Conservation (phyloP, 257 asterid species). For the Nicotiana undulata region DNA sequence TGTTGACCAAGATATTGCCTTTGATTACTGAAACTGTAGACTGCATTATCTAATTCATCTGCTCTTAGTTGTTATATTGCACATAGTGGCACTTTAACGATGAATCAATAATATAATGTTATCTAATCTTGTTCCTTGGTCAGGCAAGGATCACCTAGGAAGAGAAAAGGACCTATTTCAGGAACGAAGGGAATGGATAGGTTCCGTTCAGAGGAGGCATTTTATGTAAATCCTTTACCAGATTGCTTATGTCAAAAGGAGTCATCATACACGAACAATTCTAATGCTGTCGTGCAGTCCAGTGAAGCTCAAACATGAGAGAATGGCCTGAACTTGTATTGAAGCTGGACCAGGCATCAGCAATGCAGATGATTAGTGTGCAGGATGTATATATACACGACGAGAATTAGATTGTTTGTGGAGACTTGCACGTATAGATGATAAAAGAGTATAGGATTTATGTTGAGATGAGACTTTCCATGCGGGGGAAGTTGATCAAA, state of each 20-base stretch:
- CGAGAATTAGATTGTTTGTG: not conserved
- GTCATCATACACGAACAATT: slow-evolving; percentile 11
- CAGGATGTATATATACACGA: not conserved
- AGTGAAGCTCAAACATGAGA: not conserved
- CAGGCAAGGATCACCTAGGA: slow-evolving; percentile 95
- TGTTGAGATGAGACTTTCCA: not conserved
- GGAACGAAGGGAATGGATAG: slow-evolving; percentile 80
- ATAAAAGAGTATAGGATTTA: not conserved
- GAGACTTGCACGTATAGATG: not conserved
- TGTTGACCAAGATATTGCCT: not conserved
- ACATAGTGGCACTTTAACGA: not conserved
- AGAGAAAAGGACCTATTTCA: slow-evolving; percentile 77
- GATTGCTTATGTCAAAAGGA: slow-evolving; percentile 75
- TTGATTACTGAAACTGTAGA: not conserved
- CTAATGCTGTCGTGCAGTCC: slow-evolving; percentile 20
- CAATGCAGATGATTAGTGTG: not conserved
- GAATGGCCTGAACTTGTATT: not conserved
- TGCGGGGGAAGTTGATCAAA: not conserved
- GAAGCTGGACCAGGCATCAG: not conserved
- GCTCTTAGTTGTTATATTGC: not conserved
- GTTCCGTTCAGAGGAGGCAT: slow-evolving; percentile 84
- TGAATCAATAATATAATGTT: not conserved
- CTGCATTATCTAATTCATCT: not conserved
- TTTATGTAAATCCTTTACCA: slow-evolving; percentile 82
- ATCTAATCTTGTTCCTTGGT: not conserved